A percentile compares a stretch with the other conserved stretches of the same genome.
These are phyloP conservation scores for Euphorbia lathyris DNA, from an alignment of 345 rosid genomes.

Conservation along the genomic window DNA sequence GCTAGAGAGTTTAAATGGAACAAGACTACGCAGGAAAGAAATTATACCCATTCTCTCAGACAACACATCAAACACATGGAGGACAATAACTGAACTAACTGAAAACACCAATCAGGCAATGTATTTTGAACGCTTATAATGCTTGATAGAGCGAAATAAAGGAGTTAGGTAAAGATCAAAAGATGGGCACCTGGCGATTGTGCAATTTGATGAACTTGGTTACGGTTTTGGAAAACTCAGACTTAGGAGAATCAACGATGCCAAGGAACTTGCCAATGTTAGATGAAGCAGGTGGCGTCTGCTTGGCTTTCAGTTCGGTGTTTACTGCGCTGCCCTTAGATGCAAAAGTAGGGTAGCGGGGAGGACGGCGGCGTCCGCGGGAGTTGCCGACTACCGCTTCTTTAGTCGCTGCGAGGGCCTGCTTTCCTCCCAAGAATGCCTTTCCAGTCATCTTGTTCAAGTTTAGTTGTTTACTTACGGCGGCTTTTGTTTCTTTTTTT, in stretches of 20 bases:
- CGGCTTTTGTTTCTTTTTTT: not conserved
- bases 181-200: conserved; percentile 6
- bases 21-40: not conserved
- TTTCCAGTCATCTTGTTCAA: not conserved
- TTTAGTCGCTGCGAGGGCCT: not conserved
- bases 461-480: too few species aligned
- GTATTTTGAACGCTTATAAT: too few species aligned
- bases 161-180: not conserved
- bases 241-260: conserved; percentile 1
- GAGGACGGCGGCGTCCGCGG: not conserved
- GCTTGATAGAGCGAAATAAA: not conserved
- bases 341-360: not conserved
- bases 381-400: not conserved
- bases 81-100: not conserved
- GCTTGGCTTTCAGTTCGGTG: not conserved
- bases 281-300: not conserved
- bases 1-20: not conserved
- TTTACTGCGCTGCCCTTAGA: not conserved
- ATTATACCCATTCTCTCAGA: not conserved
- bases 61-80: conserved; percentile 5
- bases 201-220: conserved; percentile 1
- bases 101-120: not conserved
- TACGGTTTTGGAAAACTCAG: not conserved
- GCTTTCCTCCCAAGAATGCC: not conserved
- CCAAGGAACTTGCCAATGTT: conserved; percentile 3